phyloP scores from a whole-genome alignment of 768 basidiomycete species.

The Cystobasidium onofrii region DNA sequence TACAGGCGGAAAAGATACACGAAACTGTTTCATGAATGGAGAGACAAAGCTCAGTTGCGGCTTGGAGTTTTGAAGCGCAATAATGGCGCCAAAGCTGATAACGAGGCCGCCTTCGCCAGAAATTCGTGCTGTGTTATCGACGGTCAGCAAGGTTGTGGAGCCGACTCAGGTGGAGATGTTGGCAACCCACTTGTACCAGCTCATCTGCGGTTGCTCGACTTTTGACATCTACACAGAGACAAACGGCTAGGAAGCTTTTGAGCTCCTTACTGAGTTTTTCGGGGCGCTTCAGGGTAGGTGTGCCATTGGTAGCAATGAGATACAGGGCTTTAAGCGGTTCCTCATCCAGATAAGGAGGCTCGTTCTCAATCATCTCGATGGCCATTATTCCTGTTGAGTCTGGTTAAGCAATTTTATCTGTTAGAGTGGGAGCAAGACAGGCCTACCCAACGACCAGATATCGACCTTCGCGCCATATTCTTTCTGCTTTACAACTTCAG shows the following conservation, averaged over 20 bases:
- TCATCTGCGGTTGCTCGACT: constrained; percentile 82
- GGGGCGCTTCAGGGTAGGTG: constrained; percentile 93
- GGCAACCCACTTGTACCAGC: constrained; percentile 61
- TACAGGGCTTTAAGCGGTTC: constrained; percentile 82
- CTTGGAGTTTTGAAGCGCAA: constrained; percentile 50
- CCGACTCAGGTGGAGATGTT: neutral
- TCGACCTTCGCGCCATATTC: constrained; percentile 95
- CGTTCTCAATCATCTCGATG: constrained; percentile 93
- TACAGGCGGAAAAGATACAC: too few species aligned
- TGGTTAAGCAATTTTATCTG: too few species aligned
- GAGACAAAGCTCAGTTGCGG: constrained; percentile 5
- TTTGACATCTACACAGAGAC: constrained; percentile 88
- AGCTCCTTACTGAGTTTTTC: constrained; percentile 83
- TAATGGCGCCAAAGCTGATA: constrained; percentile 73
- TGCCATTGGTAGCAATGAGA: constrained; percentile 94
- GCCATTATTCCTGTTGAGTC: constrained; percentile 65
- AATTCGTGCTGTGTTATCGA: constrained; percentile 71
- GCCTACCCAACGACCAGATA: constrained; percentile 82
- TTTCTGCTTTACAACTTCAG: constrained; percentile 76
- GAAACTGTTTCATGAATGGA: neutral
- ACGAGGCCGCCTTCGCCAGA: constrained; percentile 74
- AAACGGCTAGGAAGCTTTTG: constrained; percentile 95
- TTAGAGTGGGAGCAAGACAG: neutral
- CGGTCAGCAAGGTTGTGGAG: constrained; percentile 5
- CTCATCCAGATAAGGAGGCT: constrained; percentile 78